Evolutionary conservation across 495 filamentous ascomycete genomes (phyloP).

Genomic region (Podospora pseudopauciseta): DNA sequence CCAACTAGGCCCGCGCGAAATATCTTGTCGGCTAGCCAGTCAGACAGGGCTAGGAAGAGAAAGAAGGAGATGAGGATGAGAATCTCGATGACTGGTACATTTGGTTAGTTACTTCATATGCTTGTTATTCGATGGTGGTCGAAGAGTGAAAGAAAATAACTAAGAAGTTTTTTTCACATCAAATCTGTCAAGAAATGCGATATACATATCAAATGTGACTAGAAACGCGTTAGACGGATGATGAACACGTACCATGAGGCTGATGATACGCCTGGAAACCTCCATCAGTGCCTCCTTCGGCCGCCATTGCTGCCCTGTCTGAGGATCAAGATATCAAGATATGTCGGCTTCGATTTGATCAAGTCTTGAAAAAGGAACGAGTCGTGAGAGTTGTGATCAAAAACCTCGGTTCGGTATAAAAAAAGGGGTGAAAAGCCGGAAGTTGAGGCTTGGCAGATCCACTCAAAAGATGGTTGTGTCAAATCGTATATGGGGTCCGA

Average conservation of each 20-base stretch:
- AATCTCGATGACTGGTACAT: slow-evolving; percentile 36
- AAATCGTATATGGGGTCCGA: too few species aligned
- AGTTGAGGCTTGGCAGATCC: not conserved
- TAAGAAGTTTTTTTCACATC: too few species aligned
- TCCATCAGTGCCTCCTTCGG: not conserved
- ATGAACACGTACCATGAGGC: not conserved
- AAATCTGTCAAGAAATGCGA: not conserved
- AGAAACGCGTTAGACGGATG: not conserved
- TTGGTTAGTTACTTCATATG: too few species aligned
- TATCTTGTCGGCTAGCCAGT: slow-evolving; percentile 55
- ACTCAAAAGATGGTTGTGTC: not conserved
- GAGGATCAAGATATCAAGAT: not conserved
- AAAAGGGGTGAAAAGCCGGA: not conserved
- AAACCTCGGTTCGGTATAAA: not conserved
- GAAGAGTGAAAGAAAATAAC: too few species aligned
- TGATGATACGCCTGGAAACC: not conserved
- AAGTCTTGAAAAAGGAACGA: too few species aligned
- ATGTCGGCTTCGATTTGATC: too few species aligned
- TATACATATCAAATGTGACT: not conserved
- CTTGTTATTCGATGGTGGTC: too few species aligned
- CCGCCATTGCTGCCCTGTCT: not conserved
- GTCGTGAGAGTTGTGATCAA: not conserved
- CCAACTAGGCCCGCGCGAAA: slow-evolving; percentile 72
- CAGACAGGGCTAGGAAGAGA: slow-evolving; percentile 59
- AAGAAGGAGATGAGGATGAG: slow-evolving; percentile 63